A percentile compares a stretch with the other conserved stretches of the same genome.
These are phyloP conservation scores for Aspergillus fijiensis DNA, from an alignment of 2,329 filamentous ascomycete genomes.

Conservation along the genomic window DNA sequence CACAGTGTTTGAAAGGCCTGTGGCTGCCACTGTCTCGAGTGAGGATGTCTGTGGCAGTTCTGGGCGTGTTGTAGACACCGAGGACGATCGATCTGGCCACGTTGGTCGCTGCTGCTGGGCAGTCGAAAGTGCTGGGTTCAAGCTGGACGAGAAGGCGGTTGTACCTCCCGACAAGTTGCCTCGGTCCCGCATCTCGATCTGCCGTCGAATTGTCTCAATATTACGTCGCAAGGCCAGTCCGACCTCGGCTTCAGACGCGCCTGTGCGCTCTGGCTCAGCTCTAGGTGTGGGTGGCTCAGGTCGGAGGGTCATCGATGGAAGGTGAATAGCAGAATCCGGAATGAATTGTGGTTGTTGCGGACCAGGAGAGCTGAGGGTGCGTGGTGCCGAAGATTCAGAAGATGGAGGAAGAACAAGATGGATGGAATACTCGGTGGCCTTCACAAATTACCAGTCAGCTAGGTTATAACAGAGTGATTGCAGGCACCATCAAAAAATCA, in stretches of 20 bases:
- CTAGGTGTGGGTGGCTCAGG: constrained; percentile 11
- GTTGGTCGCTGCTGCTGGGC: constrained; percentile 5
- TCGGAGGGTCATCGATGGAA: constrained; percentile 6
- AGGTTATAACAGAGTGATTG: neutral
- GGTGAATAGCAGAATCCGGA: neutral
- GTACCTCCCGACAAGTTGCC: neutral
- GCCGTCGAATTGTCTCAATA: constrained; percentile 23
- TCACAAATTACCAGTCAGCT: constrained; percentile 6
- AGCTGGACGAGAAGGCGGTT: constrained; percentile 1
- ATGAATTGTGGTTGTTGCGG: constrained; percentile 3
- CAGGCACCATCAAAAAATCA: constrained; percentile 2
- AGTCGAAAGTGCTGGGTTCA: neutral
- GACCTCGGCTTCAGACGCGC: constrained; percentile 19
- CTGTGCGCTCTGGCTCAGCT: constrained; percentile 9
- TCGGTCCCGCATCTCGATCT: constrained; percentile 21
- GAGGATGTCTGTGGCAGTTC: constrained; percentile 1
- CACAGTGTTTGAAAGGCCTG: neutral
- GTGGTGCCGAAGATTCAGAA: constrained; percentile 13
- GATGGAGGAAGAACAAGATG: constrained; percentile 47
- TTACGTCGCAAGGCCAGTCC: constrained; percentile 22
- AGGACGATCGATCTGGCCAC: constrained; percentile 7
- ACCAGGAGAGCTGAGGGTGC: constrained; percentile 3
- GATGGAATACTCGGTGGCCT: constrained; percentile 35
- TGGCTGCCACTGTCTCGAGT: constrained; percentile 1
- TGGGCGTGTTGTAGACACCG: constrained; percentile 1